These are phyloP conservation scores for Phytophthora pistaciae DNA, from an alignment of 352 stramenopile species.

Conservation along the genomic window DNA sequence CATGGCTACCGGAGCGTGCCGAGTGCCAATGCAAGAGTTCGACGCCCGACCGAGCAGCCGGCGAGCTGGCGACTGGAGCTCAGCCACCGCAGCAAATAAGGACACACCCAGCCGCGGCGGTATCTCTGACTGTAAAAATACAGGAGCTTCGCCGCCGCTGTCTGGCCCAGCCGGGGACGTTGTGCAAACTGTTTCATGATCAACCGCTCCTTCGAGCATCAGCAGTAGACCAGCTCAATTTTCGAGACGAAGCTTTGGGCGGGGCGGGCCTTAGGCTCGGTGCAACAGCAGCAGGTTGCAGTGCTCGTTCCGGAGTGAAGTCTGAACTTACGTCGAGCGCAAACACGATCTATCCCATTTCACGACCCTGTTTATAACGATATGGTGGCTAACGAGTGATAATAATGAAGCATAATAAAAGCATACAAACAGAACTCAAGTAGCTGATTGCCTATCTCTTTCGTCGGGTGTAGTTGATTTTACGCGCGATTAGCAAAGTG, in stretches of 20 bases:
- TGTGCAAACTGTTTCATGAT: not conserved
- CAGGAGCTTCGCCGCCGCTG: not conserved
- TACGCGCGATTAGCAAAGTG: not conserved
- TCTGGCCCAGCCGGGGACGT: not conserved
- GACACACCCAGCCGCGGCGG: not conserved
- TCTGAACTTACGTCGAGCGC: conserved; percentile 1
- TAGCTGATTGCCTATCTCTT: not conserved
- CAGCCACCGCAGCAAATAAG: not conserved
- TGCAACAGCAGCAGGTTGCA: not conserved
- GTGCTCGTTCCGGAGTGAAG: not conserved
- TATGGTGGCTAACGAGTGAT: not conserved
- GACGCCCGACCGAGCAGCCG: not conserved
- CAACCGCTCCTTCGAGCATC: not conserved
- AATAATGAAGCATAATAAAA: too few relatives aligned
- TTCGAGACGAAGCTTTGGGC: not conserved
- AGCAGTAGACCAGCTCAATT: not conserved
- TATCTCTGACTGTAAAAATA: not conserved
- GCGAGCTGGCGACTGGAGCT: not conserved
- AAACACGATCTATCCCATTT: not conserved
- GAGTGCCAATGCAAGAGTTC: conserved; percentile 15
- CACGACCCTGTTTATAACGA: not conserved
- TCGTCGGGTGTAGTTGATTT: not conserved
- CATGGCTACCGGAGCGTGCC: conserved; percentile 7
- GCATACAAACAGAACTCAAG: not conserved
- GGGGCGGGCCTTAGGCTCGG: not conserved